Conservation (phyloP, 345 rosid species). For the Passiflora organensis region DNA sequence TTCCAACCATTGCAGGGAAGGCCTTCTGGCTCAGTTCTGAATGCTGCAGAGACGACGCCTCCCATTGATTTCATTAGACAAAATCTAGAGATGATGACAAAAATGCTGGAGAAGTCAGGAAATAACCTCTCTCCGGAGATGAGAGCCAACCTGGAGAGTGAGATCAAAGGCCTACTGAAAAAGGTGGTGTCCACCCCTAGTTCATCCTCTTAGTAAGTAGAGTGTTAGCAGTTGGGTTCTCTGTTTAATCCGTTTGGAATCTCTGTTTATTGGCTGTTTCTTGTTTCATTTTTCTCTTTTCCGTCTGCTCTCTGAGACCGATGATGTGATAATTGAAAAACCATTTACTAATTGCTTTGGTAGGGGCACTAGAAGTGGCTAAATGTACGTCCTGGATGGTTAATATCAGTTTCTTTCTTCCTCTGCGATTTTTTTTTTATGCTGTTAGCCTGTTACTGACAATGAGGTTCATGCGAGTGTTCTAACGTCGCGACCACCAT, state of each 20-base stretch:
- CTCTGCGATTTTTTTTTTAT: neutral
- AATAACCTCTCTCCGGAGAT: constrained; percentile 73
- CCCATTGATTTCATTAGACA: constrained; percentile 66
- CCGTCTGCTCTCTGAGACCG: neutral
- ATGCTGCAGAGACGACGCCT: constrained; percentile 33
- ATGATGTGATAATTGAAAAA: neutral
- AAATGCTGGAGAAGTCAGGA: constrained; percentile 77
- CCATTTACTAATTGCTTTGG: neutral
- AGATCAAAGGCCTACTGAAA: constrained; percentile 62
- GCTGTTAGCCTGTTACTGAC: too few relatives aligned
- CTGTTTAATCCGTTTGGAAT: constrained; percentile 4
- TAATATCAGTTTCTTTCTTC: neutral
- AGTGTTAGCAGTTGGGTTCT: neutral
- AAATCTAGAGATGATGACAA: constrained; percentile 86
- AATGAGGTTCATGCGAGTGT: too few relatives aligned
- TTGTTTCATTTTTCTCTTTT: neutral
- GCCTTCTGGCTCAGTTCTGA: constrained; percentile 27
- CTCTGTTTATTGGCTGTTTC: constrained; percentile 6
- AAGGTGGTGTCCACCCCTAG: constrained; percentile 67
- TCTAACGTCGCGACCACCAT: too few relatives aligned
- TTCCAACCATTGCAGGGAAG: constrained; percentile 16
- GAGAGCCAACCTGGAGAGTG: constrained; percentile 63
- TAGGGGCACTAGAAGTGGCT: constrained; percentile 9
- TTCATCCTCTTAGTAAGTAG: constrained; percentile 38
- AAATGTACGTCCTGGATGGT: neutral